Evolutionary conservation across 805 yeast species (phyloP).

Genomic region (Starmerella sp.): DNA sequence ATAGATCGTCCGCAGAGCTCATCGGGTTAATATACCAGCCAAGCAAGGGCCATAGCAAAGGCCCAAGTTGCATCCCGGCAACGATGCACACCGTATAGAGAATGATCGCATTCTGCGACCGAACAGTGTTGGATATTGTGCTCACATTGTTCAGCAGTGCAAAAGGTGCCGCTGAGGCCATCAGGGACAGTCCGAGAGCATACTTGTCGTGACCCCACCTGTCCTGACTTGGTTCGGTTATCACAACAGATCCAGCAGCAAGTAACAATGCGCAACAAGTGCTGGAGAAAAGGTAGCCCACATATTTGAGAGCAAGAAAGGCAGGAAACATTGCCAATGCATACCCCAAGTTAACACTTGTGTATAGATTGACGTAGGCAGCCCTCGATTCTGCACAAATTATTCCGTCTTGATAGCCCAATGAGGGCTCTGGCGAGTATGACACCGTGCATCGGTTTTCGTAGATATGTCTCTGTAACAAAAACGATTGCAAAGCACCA

Average conservation of each 20-base stretch:
- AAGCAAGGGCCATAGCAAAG: constrained; percentile 4
- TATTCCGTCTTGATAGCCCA: background rate
- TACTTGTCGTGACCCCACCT: constrained; percentile 16
- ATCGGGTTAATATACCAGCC: background rate
- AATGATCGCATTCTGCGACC: background rate
- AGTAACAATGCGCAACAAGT: constrained; percentile 16
- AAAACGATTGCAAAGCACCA: constrained; percentile 18
- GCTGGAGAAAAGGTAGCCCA: constrained; percentile 18
- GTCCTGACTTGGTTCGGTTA: constrained; percentile 14
- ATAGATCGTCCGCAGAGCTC: constrained; percentile 1
- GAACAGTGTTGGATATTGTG: background rate
- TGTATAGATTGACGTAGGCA: constrained; percentile 16
- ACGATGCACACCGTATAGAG: constrained; percentile 2
- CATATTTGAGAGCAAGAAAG: constrained; percentile 10
- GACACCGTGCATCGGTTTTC: constrained; percentile 20
- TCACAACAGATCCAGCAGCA: constrained; percentile 19
- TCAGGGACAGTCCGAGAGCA: constrained; percentile 16
- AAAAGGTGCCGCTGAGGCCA: constrained; percentile 19
- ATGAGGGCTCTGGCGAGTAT: background rate
- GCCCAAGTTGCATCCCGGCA: constrained; percentile 9
- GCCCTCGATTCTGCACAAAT: constrained; percentile 18
- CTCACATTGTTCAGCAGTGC: constrained; percentile 11
- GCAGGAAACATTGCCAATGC: constrained; percentile 18
- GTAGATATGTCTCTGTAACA: constrained; percentile 20
- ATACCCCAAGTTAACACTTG: constrained; percentile 7